Evolutionary conservation across 768 basidiomycete genomes (phyloP).

Genomic region (Termitomyces sp.): DNA sequence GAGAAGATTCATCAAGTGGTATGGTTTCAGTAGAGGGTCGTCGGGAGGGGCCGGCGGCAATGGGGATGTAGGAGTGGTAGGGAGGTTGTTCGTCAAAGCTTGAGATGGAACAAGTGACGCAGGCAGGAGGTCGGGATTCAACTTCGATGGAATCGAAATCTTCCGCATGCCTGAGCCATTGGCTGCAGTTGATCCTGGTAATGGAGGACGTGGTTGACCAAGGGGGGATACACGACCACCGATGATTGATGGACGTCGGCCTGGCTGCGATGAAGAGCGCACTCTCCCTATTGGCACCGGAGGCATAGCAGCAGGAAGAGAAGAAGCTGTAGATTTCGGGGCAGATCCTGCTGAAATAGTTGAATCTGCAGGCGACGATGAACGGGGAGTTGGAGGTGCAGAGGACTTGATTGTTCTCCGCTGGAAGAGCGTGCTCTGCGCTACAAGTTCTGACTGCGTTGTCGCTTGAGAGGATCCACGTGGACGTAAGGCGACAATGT

Average conservation of each 20-base stretch:
- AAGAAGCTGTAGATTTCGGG: conserved; percentile 33
- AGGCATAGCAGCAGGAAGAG: conserved; percentile 41
- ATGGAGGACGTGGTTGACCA: conserved; percentile 50
- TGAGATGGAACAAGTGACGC: conserved; percentile 42
- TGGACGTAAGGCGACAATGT: conserved; percentile 45
- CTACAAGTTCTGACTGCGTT: conserved; percentile 35
- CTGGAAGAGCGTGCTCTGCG: conserved; percentile 42
- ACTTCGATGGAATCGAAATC: conserved; percentile 58
- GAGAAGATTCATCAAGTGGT: conserved; percentile 85
- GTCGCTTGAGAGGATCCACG: conserved; percentile 54
- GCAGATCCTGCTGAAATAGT: conserved; percentile 41
- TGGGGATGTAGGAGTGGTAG: conserved; percentile 75
- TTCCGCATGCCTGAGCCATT: conserved; percentile 52
- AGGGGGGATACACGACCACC: conserved; percentile 52
- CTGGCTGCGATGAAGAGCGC: conserved; percentile 78
- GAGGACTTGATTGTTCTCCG: conserved; percentile 64
- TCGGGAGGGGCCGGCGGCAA: conserved; percentile 70
- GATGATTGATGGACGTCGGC: conserved; percentile 60
- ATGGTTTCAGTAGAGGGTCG: conserved; percentile 79
- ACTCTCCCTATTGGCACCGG: conserved; percentile 42
- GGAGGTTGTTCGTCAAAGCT: conserved; percentile 54
- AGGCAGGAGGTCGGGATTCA: conserved; percentile 36
- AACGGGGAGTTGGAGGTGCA: conserved; percentile 54
- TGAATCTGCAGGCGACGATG: conserved; percentile 53
- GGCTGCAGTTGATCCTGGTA: conserved; percentile 37